These are phyloP conservation scores for Diaporthe humulicola DNA, from an alignment of 2,329 filamentous ascomycete genomes.

Conservation along the genomic window DNA sequence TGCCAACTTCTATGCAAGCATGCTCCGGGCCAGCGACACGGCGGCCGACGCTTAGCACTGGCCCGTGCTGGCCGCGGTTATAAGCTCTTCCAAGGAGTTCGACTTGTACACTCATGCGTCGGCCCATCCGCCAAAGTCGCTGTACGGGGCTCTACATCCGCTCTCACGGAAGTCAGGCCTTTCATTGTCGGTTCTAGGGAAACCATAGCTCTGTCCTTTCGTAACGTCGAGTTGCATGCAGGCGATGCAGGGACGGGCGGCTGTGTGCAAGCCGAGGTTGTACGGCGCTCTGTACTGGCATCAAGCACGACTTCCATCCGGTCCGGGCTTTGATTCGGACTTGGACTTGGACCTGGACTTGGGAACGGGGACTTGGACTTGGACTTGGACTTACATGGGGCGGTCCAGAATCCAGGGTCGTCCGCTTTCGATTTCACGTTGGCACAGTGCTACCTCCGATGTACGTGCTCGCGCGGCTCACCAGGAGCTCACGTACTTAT, in stretches of 20 bases:
- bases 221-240: constrained; percentile 3
- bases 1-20: neutral
- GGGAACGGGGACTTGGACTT: constrained; percentile 15
- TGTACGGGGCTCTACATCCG: neutral
- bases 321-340: constrained; percentile 1
- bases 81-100: neutral
- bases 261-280: constrained; percentile 18
- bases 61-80: neutral
- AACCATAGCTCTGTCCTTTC: neutral
- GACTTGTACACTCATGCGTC: neutral
- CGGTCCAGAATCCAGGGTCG: neutral
- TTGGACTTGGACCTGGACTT: neutral
- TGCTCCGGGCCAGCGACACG: constrained; percentile 2
- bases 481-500: constrained; percentile 7
- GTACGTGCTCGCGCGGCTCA: neutral
- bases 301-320: constrained; percentile 13
- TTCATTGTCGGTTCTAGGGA: neutral
- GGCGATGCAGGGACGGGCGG: neutral
- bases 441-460: too few relatives aligned
- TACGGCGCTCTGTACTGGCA: neutral
- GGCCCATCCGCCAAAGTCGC: neutral
- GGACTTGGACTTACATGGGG: constrained; percentile 2
- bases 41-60: constrained; percentile 9
- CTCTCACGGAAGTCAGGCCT: neutral
- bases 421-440: neutral